Conservation (phyloP, 2,329 filamentous ascomycete genomes). For the Zymoseptoria ardabiliae region DNA sequence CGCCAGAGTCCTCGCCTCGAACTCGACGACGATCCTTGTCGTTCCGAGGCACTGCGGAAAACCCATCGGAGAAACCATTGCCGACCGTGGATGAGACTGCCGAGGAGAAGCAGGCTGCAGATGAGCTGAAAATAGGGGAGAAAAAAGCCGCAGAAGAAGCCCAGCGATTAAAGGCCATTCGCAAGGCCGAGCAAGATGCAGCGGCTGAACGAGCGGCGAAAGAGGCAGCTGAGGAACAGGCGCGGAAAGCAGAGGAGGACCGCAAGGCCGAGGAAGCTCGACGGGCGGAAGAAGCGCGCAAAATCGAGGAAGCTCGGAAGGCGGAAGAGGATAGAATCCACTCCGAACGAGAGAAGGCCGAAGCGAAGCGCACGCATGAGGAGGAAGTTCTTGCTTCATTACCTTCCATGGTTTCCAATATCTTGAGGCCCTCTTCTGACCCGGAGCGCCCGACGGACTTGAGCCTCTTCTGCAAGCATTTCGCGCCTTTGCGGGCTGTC, state of each 20-base stretch:
- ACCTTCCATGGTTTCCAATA: constrained; percentile 16
- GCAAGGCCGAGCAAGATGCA: constrained; percentile 21
- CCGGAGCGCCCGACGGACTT: constrained; percentile 6
- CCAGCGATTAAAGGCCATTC: constrained; percentile 10
- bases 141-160: constrained; percentile 14
- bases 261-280: constrained; percentile 13
- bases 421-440: constrained; percentile 16
- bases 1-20: constrained; percentile 15
- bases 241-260: constrained; percentile 19
- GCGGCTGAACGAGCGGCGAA: constrained; percentile 12
- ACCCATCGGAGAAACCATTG: no score
- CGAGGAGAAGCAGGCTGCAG: constrained; percentile 14
- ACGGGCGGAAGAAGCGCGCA: constrained; percentile 20
- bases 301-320: constrained; percentile 9
- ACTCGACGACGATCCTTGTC: constrained; percentile 23
- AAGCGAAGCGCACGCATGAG: constrained; percentile 15
- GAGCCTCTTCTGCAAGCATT: constrained; percentile 15
- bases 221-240: constrained; percentile 22
- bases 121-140: constrained; percentile 13
- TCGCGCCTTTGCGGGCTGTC: constrained; percentile 22
- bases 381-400: constrained; percentile 19
- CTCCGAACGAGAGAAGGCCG: constrained; percentile 14
- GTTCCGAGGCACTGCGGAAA: constrained; percentile 17
- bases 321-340: constrained; percentile 12
- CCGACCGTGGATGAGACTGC: constrained; percentile 22